Conservation (phyloP, 2,329 filamentous ascomycete genomes). For the Talaromyces funiculosus region DNA sequence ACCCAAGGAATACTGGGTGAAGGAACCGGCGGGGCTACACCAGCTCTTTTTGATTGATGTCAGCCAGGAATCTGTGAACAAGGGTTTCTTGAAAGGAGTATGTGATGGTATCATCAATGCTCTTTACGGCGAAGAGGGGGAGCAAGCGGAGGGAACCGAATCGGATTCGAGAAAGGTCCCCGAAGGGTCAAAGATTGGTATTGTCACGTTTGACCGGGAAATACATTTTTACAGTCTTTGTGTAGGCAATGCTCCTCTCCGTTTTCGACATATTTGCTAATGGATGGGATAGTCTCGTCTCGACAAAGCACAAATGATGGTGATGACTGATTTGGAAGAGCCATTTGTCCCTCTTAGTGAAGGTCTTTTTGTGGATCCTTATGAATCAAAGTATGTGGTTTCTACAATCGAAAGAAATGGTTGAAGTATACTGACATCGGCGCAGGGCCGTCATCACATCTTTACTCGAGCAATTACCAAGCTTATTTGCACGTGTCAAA, state of each 20-base stretch:
- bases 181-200: conserved; percentile 78
- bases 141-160: conserved; percentile 40
- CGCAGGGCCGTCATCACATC: conserved; percentile 68
- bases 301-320: conserved; percentile 92
- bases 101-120: conserved; percentile 83
- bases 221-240: conserved; percentile 97
- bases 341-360: conserved; percentile 90
- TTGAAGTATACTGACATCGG: not conserved
- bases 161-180: conserved; percentile 58
- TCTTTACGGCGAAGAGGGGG: conserved; percentile 66
- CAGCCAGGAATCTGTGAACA: conserved; percentile 83
- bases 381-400: conserved; percentile 65
- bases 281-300: conserved; percentile 54
- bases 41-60: conserved; percentile 93
- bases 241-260: conserved; percentile 47
- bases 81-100: conserved; percentile 82
- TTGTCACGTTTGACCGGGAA: conserved; percentile 93
- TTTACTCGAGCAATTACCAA: conserved; percentile 76
- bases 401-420: not conserved
- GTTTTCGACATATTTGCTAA: conserved; percentile 23
- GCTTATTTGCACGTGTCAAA: conserved; percentile 80
- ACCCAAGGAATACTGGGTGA: conserved; percentile 97
- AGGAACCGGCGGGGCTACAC: conserved; percentile 78
- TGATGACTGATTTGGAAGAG: conserved; percentile 96
- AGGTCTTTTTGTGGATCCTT: conserved; percentile 89